Evolutionary conservation across 2,329 filamentous ascomycete species (phyloP), one percentile per base, ranked within the genome.

Genomic region (Aureobasidium leucospermi): DNA sequence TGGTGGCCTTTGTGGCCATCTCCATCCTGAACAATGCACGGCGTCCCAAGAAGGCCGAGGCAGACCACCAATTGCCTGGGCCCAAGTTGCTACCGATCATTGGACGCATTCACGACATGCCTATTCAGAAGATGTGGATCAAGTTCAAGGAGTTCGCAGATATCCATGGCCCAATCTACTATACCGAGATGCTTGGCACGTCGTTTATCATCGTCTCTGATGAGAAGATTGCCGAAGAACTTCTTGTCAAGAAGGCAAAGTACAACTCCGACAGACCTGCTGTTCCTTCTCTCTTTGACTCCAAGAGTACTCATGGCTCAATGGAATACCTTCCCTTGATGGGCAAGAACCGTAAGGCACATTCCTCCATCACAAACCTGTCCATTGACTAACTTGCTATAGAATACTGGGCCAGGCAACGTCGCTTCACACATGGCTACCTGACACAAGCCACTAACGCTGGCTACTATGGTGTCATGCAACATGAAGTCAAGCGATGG

Each of bases 261-360:
- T 70, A 76, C 60, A 80, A 81, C 67, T 81, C 79, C 3, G 79
- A 82, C 63, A 71, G 79, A 32, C 70, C 78, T n/a, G 68, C 73
- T 58, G 75, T 82, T 51, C 74, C 74, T 61, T 81, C 79, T 0
- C 66, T 82, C 34, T 79, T 80, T 59, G 79, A 82, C 65, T 78
- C 79, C 0, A 82, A 83, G 69, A 81, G 78, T 63, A 78, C 76
- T 1, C 65, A 78, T 66, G 80, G 80, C 2, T 81, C 79, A 1
- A 81, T 80, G 79, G 79, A 81, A 60, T 82, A 82, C 60, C 72
- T 82, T 2, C 80, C 80, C 4, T 66, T 82, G 43, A 82, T 82
- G 79, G 79, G 80, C 49, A 79, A 76, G 68, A 82, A 82, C 63
- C 71, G 79, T 81, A 69, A 68, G 78, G 68, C 9, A 52, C 28